Conservation (phyloP, 495 filamentous ascomycete genomes). For the Penicillium bialowiezense region DNA sequence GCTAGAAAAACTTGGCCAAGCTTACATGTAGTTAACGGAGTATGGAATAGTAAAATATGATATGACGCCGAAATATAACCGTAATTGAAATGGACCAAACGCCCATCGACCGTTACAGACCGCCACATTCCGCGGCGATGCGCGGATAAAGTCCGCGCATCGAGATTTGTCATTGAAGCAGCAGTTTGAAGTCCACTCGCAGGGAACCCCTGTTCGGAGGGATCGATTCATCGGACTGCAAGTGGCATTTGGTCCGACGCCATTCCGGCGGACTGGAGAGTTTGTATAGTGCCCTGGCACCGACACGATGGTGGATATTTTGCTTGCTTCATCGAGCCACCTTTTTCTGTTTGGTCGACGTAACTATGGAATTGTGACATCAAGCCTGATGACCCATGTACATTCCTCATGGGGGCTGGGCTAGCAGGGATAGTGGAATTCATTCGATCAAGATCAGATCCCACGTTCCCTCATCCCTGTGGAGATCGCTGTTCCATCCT, state of each 20-base stretch:
- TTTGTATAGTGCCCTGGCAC: neutral
- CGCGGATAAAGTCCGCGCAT: constrained; percentile 13
- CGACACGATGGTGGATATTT: neutral
- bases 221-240: neutral
- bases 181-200: neutral
- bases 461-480: constrained; percentile 11
- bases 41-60: neutral
- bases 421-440: constrained; percentile 16
- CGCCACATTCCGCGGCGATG: neutral
- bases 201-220: constrained; percentile 13
- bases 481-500: constrained; percentile 9
- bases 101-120: constrained; percentile 4
- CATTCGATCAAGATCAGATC: constrained; percentile 19
- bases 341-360: too few relatives aligned
- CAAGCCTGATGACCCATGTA: neutral
- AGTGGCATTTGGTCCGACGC: neutral
- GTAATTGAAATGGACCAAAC: neutral
- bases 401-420: neutral
- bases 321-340: neutral
- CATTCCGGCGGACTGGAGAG: constrained; percentile 1
- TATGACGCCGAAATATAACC: neutral
- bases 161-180: constrained; percentile 24
- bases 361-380: neutral
- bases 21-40: neutral
- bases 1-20: too few relatives aligned